These are phyloP conservation scores for Groenewaldozyma salmanticensis DNA, from an alignment of 805 yeast genomes.

Conservation along the genomic window DNA sequence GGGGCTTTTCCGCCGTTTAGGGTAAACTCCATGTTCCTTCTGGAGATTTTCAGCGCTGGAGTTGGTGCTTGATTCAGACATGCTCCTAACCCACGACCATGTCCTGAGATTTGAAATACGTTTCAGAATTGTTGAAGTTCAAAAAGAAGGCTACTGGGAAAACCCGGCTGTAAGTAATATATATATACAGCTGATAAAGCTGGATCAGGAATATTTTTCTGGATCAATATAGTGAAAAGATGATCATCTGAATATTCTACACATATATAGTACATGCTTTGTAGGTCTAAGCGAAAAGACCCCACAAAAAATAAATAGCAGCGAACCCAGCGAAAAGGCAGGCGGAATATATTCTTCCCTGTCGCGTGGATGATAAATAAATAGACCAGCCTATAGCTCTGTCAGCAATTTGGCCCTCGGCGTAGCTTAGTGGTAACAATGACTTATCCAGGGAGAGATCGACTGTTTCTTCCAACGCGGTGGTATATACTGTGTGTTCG, in stretches of 20 bases:
- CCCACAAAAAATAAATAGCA: constrained; percentile 4
- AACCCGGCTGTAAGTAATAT: too few species aligned
- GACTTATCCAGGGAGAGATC: constrained; percentile 3
- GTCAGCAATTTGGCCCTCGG: constrained; percentile 8
- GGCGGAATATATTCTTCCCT: constrained; percentile 6
- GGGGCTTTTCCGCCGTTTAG: background rate
- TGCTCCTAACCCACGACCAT: background rate
- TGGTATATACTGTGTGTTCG: background rate
- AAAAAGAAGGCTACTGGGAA: too few species aligned
- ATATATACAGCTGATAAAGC: too few species aligned
- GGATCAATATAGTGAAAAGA: too few species aligned
- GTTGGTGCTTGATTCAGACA: background rate
- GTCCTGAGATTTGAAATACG: background rate
- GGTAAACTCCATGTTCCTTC: background rate
- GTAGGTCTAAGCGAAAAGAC: too few species aligned
- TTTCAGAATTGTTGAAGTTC: too few species aligned
- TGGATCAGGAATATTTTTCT: too few species aligned
- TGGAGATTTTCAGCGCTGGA: background rate
- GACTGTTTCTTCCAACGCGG: background rate
- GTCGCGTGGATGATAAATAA: constrained; percentile 6
- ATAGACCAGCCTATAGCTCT: constrained; percentile 14
- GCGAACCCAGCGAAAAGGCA: constrained; percentile 2
- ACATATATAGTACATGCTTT: too few species aligned
- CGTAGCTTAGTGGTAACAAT: too few species aligned
- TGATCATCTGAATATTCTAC: too few species aligned